Percentiles rank a stretch among this genome's conserved stretches.
These are phyloP conservation scores for Nakazawaea ambrosiae DNA, from an alignment of 805 yeast species.

Conservation along the genomic window DNA sequence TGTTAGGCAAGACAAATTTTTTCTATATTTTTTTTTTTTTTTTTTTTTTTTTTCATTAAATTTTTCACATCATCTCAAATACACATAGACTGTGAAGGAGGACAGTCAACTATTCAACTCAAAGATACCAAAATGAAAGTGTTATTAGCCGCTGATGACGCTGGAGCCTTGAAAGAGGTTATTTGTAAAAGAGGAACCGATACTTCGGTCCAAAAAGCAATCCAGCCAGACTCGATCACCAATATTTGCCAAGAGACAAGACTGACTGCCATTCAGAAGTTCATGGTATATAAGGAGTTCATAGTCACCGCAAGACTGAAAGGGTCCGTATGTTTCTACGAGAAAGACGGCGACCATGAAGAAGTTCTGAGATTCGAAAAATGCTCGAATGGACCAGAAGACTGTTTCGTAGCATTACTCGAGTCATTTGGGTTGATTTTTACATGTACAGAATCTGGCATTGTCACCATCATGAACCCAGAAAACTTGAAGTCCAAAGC, in stretches of 20 bases:
- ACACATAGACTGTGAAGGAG: too few species aligned
- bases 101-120: too few species aligned
- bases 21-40: too few species aligned
- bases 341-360: conserved; percentile 17
- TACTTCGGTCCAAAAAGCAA: conserved; percentile 63
- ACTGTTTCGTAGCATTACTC: conserved; percentile 31
- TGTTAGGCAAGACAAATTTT: too few species aligned
- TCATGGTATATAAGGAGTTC: conserved; percentile 25
- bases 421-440: conserved; percentile 20
- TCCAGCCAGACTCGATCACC: conserved; percentile 51
- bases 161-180: conserved; percentile 60
- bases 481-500: conserved; percentile 11
- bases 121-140: conserved; percentile 57
- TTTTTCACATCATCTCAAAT: too few species aligned
- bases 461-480: conserved; percentile 20
- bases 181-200: conserved; percentile 65
- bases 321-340: conserved; percentile 36
- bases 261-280: conserved; percentile 28
- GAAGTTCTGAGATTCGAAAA: conserved; percentile 13
- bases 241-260: conserved; percentile 24
- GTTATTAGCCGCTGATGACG: conserved; percentile 58
- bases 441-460: conserved; percentile 27
- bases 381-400: conserved; percentile 18
- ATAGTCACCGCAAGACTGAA: conserved; percentile 35
- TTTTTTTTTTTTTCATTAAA: too few species aligned